Evolutionary conservation across 495 filamentous ascomycete species (phyloP), one percentile per base, ranked within the genome.

Genomic region (Filosporella fistucella): DNA sequence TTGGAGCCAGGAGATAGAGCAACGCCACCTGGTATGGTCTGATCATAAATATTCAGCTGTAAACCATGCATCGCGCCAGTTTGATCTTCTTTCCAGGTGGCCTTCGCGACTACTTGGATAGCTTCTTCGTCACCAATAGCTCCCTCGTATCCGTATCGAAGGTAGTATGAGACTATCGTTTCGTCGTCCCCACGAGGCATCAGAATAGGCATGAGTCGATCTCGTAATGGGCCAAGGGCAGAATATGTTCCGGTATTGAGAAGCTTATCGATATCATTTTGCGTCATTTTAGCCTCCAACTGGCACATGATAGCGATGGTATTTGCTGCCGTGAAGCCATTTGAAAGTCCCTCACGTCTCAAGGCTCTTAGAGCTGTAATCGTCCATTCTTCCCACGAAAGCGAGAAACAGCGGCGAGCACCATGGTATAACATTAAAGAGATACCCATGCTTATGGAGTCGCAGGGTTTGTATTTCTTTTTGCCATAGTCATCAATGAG

Each of bases 41-140:
- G 6, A 18, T 45, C 45, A 29, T 49, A 49, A 6, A n/a, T 25
- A 0, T 55, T 40, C 4, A 53, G 13, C 4, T 53, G n/a, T 11
- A 53, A 20, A 21, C 36, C 42, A 21, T 53, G 3, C 43, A 53
- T 42, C 12, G 2, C 22, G 2, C 50, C 50, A 9, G 14, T 11
- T 2, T 11, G 7, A 24, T 47, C 50, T 42, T 53, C 36, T 36
- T 26, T 47, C 50, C 50, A 53, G 22, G 26, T 47, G 24, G 50
- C 50, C 38, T 38, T 34, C 5, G 43, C 50, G 6, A 47, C 20
- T 14, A 53, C 26, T 14, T 22, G 50, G 11, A 53, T n/a, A 4
- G 12, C 21, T 18, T 21, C 8, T 25, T 47, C 43, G 28, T 53
- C 43, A 14, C 30, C 23, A n/a, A 21, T 29, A 5, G 17, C 11